Percentiles rank a stretch among this genome's conserved stretches.
Conservation (phyloP, 352 stramenopile genomes). For the Phytophthora cactorum region DNA sequence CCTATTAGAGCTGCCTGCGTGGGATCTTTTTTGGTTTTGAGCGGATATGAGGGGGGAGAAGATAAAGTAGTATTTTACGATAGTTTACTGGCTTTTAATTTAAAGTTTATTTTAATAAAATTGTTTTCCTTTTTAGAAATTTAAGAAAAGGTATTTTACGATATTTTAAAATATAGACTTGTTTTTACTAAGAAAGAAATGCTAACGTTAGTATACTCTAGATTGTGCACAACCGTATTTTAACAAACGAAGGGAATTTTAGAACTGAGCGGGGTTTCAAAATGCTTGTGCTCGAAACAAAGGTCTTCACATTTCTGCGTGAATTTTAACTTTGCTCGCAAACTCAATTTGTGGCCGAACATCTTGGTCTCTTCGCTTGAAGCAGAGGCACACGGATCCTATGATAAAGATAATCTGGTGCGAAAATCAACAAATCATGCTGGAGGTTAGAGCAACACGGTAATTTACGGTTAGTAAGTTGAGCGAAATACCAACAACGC, state of each 20-base stretch:
- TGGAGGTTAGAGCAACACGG: neutral
- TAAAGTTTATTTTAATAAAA: neutral
- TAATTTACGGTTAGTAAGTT: neutral
- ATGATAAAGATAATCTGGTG: constrained; percentile 56
- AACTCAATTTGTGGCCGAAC: constrained; percentile 67
- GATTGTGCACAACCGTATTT: too few species aligned
- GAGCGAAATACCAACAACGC: constrained; percentile 5
- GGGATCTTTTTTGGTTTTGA: constrained; percentile 14
- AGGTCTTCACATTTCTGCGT: constrained; percentile 39
- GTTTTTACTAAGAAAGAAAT: too few species aligned
- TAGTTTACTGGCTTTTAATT: too few species aligned
- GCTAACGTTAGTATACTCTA: too few species aligned
- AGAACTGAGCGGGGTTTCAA: too few species aligned
- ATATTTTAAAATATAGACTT: too few species aligned
- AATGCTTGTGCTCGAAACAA: too few species aligned
- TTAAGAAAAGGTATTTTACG: too few species aligned
- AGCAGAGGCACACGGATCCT: constrained; percentile 64
- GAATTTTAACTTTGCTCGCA: constrained; percentile 55
- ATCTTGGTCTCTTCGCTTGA: constrained; percentile 77
- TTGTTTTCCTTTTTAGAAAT: too few species aligned
- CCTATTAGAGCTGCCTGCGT: neutral
- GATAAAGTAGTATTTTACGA: neutral
- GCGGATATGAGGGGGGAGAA: neutral
- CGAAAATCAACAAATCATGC: neutral
- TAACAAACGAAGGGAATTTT: too few species aligned